A percentile compares a stretch with the other conserved stretches of the same genome.
These are phyloP conservation scores for Xylaria sp. DNA, from an alignment of 2,329 filamentous ascomycete species.

Conservation along the genomic window DNA sequence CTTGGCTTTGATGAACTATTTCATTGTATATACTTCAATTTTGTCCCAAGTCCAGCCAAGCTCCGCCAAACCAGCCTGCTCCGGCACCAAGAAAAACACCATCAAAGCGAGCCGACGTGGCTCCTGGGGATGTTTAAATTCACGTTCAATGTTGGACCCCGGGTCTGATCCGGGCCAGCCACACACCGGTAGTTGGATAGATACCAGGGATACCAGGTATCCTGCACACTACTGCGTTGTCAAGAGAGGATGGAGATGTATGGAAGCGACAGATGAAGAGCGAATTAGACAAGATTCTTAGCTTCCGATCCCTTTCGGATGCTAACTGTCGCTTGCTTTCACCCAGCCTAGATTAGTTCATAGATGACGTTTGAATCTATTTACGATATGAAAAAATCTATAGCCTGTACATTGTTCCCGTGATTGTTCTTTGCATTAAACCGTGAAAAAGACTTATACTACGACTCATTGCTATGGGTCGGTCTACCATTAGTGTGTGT, in stretches of 20 bases:
- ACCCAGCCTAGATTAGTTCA: constrained; percentile 12
- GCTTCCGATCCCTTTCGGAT: constrained; percentile 2
- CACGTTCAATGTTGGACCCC: constrained; percentile 7
- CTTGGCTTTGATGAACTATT: constrained; percentile 17
- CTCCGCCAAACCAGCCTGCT: constrained; percentile 33
- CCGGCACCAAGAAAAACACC: constrained; percentile 31
- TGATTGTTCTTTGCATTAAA: neutral
- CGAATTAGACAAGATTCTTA: no score
- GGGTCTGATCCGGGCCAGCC: constrained; percentile 20
- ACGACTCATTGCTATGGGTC: no score
- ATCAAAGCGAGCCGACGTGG: constrained; percentile 25
- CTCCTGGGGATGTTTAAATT: constrained; percentile 33
- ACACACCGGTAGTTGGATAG: constrained; percentile 3
- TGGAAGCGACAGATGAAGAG: constrained; percentile 8
- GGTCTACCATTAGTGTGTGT: no score
- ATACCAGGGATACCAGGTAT: no score
- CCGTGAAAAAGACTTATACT: neutral
- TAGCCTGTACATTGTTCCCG: neutral
- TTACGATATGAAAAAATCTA: constrained; percentile 16
- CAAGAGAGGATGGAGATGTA: neutral
- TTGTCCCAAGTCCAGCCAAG: constrained; percentile 11
- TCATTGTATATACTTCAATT: constrained; percentile 21
- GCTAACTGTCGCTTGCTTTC: constrained; percentile 13
- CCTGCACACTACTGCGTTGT: neutral
- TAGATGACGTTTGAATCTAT: constrained; percentile 32